Percentiles rank a stretch among this genome's conserved stretches.
phyloP scores from a whole-genome alignment of 192 early-diverging fungal species.

The Podila epicladia region DNA sequence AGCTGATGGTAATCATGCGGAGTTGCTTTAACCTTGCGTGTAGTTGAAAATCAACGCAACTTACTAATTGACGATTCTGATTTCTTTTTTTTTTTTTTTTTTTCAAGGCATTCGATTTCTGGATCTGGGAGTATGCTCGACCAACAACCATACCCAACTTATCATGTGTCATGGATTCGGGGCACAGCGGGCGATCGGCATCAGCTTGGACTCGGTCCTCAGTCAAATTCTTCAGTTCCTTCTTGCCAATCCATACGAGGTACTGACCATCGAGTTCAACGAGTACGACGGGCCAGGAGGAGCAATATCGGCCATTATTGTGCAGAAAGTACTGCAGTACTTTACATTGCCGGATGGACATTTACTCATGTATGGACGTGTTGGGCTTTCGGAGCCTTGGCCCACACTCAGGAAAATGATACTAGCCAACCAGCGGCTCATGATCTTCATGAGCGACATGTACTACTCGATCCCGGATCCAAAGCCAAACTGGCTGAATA shows the following conservation, averaged over 20 bases:
- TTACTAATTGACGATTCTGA: background rate
- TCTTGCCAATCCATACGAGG: conserved; percentile 49
- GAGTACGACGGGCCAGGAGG: conserved; percentile 30
- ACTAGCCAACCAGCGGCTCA: conserved; percentile 38
- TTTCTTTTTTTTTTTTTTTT: background rate
- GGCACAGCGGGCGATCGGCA: conserved; percentile 22
- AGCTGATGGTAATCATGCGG: conserved; percentile 33
- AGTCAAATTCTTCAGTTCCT: conserved; percentile 37
- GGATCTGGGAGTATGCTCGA: conserved; percentile 50
- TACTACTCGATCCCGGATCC: conserved; percentile 28
- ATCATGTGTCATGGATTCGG: conserved; percentile 52
- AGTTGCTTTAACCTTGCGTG: background rate
- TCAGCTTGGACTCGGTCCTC: conserved; percentile 34
- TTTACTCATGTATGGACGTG: conserved; percentile 20
- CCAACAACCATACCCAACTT: conserved; percentile 28
- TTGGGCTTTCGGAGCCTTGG: conserved; percentile 5
- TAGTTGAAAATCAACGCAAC: too few relatives aligned
- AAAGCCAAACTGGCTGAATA: conserved; percentile 38
- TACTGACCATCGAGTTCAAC: conserved; percentile 51
- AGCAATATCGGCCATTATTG: conserved; percentile 6
- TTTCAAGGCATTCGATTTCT: conserved; percentile 49
- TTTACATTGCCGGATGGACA: conserved; percentile 32
- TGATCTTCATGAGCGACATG: conserved; percentile 39
- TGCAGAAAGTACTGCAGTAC: conserved; percentile 36
- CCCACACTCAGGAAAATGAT: conserved; percentile 53